phyloP scores from a whole-genome alignment of 1,284 basidiomycete species.

The Leccinum variabile region DNA sequence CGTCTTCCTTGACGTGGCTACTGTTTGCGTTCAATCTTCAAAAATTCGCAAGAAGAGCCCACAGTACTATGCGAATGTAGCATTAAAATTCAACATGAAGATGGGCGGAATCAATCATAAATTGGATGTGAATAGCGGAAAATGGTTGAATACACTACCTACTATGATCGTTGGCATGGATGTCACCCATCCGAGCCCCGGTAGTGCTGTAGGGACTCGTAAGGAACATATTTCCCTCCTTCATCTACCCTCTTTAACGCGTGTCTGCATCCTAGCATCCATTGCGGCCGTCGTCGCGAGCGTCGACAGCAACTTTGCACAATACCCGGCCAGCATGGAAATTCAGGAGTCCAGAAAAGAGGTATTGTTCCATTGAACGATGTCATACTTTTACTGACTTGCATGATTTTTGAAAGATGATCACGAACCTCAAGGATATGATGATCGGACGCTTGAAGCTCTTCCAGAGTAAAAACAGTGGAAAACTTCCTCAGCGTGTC shows the following conservation, averaged over 20 bases:
- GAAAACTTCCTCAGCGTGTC: slow-evolving; percentile 56
- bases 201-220: slow-evolving; percentile 59
- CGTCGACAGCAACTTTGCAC: slow-evolving; percentile 57
- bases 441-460: slow-evolving; percentile 61
- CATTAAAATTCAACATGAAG: slow-evolving; percentile 81
- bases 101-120: slow-evolving; percentile 74
- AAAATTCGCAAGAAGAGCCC: slow-evolving; percentile 65
- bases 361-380: slow-evolving; percentile 35
- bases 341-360: slow-evolving; percentile 75
- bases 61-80: slow-evolving; percentile 78
- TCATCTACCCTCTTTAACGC: neutral
- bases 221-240: slow-evolving; percentile 7
- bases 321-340: slow-evolving; percentile 70
- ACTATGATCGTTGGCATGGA: slow-evolving; percentile 86
- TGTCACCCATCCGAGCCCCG: slow-evolving; percentile 76
- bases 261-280: slow-evolving; percentile 46
- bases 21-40: slow-evolving; percentile 68
- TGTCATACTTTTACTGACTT: slow-evolving; percentile 27
- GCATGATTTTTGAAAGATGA: slow-evolving; percentile 52
- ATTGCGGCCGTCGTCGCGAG: slow-evolving; percentile 81
- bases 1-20: slow-evolving; percentile 61
- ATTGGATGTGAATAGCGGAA: slow-evolving; percentile 52
- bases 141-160: slow-evolving; percentile 52
- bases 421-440: slow-evolving; percentile 67
- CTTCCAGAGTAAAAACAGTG: slow-evolving; percentile 47